Conservation (phyloP, 768 basidiomycete species). For the Porphyrellus cyaneotinctus region DNA sequence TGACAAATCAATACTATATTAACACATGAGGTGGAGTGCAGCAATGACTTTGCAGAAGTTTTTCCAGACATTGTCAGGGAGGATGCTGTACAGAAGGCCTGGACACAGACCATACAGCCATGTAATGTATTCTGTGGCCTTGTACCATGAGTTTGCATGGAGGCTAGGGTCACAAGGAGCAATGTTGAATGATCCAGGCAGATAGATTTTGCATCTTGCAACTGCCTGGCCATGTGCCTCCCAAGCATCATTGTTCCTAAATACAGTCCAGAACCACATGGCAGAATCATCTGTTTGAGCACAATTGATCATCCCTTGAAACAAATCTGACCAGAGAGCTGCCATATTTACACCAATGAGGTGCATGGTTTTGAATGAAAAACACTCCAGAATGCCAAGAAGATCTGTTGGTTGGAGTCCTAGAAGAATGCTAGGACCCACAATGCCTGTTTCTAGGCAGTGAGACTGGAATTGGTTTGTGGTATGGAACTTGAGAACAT, state of each 20-base stretch:
- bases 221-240: neutral
- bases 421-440: neutral
- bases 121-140: neutral
- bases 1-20: neutral
- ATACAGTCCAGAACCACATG: neutral
- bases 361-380: no score
- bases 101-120: neutral
- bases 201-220: neutral
- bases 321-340: no score
- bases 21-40: neutral
- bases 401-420: no score
- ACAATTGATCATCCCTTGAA: no score
- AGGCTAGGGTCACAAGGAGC: neutral
- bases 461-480: neutral
- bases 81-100: neutral
- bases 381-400: no score
- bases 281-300: neutral
- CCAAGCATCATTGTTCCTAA: neutral
- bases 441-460: neutral
- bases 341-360: no score
- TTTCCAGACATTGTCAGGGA: neutral
- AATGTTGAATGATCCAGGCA: neutral
- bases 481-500: neutral
- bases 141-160: neutral
- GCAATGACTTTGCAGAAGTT: constrained; percentile 6